Evolutionary conservation across 2,329 filamentous ascomycete species (phyloP), one percentile per base, ranked within the genome.

Genomic region (Juglanconis oblonga): DNA sequence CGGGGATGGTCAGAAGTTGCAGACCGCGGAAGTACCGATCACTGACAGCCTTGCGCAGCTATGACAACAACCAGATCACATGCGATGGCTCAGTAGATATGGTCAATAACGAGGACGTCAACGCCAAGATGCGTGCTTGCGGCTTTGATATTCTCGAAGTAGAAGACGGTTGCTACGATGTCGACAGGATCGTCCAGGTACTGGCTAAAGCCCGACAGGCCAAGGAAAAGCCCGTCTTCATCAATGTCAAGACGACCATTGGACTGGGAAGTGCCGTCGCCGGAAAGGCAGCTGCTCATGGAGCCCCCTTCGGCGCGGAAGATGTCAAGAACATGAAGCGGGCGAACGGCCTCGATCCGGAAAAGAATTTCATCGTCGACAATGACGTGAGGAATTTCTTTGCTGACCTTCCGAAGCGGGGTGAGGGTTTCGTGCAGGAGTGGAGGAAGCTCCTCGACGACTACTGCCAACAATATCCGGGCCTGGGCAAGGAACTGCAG

Each of bases 11-110:
- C 24, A 24, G 24, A 24, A 24, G 24, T 24, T 24, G 24, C 24
- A 10, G 11, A 44, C 1, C 17, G 17, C 5, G 14, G 44, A 5
- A 14, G n/a, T 6, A 9, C 44, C 13, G 24, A 10, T 31, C 13
- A 9, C 56, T 58, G 50, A 58, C 13, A 8, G 5, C 13, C 2
- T 29, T 13, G 6, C 6, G 3, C 9, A 59, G 57, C 36, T 85
- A 84, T 62, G 82, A 85, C 65, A 85, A 85, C 67, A 85, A 85
- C 67, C 77, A 81, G 61, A 75, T 85, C 38, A 84, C 81, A 5
- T 85, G 81, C 58, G 82, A 85, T 57, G 82, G 82, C 1, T 76
- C 76, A 0, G 77, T 84, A 0, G 79, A 83, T 55, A 67, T 82
- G 77, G 71, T 77, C 2, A 82, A 81, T 62, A 80, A 74, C 1